Percentiles rank a stretch among this genome's conserved stretches.
phyloP scores from a whole-genome alignment of 2,329 filamentous ascomycete species.

The Ceratocystis cubensis region DNA sequence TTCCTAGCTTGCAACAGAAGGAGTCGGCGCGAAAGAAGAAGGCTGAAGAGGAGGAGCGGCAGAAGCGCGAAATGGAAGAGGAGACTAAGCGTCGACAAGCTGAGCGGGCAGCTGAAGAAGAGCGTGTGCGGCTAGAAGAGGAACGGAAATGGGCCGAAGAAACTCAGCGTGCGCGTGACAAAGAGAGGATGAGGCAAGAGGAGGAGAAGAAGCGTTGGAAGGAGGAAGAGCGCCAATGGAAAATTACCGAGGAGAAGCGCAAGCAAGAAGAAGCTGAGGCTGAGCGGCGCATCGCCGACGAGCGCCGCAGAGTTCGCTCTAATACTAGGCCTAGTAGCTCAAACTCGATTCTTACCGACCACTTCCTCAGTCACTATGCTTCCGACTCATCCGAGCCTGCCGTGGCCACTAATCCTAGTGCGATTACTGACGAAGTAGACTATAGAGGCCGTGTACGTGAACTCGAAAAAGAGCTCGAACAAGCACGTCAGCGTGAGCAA shows the following conservation, averaged over 20 bases:
- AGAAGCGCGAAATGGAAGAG: slow-evolving; percentile 42
- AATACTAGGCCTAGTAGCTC: slow-evolving; percentile 29
- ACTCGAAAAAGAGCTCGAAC: slow-evolving; percentile 59
- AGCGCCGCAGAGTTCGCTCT: slow-evolving; percentile 49
- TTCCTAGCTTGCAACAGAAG: slow-evolving; percentile 75
- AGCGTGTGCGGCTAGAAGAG: slow-evolving; percentile 48
- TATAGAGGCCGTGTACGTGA: slow-evolving; percentile 62
- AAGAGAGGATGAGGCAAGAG: slow-evolving; percentile 48
- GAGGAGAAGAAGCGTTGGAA: slow-evolving; percentile 64
- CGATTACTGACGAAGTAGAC: slow-evolving; percentile 30
- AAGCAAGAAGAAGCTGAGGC: slow-evolving; percentile 61
- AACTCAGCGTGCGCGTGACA: slow-evolving; percentile 44
- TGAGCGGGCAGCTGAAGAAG: slow-evolving; percentile 46
- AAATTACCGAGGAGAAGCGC: slow-evolving; percentile 59
- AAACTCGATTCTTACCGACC: slow-evolving; percentile 18
- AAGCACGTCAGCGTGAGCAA: slow-evolving; percentile 49
- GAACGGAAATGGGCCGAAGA: slow-evolving; percentile 56
- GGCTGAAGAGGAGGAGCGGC: slow-evolving; percentile 47
- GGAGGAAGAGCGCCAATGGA: slow-evolving; percentile 65
- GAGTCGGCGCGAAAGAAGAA: slow-evolving; percentile 51
- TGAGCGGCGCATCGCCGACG: slow-evolving; percentile 52
- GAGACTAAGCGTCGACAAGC: slow-evolving; percentile 37
- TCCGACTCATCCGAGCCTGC: slow-evolving; percentile 55
- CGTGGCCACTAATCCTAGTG: slow-evolving; percentile 30
- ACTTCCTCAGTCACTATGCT: slow-evolving; percentile 47